Percentiles rank a stretch among this genome's conserved stretches.
Evolutionary conservation across 169 alveolate species (phyloP).

Genomic region (Cryptosporidium andersoni): DNA sequence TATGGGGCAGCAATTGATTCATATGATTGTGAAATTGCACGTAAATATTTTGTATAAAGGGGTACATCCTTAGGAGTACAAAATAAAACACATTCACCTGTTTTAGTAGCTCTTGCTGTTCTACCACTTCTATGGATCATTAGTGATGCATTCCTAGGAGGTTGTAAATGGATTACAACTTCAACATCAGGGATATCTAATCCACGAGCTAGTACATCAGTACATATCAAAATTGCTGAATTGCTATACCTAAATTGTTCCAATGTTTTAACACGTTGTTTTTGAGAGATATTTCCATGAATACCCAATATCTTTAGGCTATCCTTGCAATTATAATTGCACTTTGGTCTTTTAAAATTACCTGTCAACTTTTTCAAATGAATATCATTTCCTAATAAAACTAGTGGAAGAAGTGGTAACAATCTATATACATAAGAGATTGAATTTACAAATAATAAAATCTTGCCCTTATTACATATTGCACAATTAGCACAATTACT

Average conservation of each 20-base stretch:
- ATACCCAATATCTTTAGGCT: constrained; percentile 64
- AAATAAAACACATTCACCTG: constrained; percentile 79
- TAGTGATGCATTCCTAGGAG: constrained; percentile 93
- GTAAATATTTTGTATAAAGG: constrained; percentile 34
- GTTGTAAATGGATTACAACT: constrained; percentile 94
- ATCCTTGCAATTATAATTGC: constrained; percentile 12
- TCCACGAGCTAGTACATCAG: constrained; percentile 97
- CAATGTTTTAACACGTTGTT: constrained; percentile 79
- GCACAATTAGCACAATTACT: constrained; percentile 28
- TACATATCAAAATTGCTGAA: constrained; percentile 86
- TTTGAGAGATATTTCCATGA: constrained; percentile 81
- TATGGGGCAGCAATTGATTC: constrained; percentile 14
- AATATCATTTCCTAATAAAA: constrained; percentile 27
- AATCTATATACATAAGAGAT: constrained; percentile 81
- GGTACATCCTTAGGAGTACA: constrained; percentile 81
- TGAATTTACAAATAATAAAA: constrained; percentile 80
- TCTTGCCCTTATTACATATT: constrained; percentile 37
- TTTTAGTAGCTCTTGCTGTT: constrained; percentile 90
- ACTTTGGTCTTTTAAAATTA: constrained; percentile 45
- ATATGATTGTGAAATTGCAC: constrained; percentile 39
- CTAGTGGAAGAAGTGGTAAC: constrained; percentile 68
- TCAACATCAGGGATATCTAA: constrained; percentile 96
- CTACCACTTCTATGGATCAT: constrained; percentile 98
- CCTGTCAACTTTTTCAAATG: constrained; percentile 70
- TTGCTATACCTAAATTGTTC: constrained; percentile 76